These are phyloP conservation scores for Sequoiadendron giganteum DNA, from an alignment of 75 land plant species.

Conservation along the genomic window DNA sequence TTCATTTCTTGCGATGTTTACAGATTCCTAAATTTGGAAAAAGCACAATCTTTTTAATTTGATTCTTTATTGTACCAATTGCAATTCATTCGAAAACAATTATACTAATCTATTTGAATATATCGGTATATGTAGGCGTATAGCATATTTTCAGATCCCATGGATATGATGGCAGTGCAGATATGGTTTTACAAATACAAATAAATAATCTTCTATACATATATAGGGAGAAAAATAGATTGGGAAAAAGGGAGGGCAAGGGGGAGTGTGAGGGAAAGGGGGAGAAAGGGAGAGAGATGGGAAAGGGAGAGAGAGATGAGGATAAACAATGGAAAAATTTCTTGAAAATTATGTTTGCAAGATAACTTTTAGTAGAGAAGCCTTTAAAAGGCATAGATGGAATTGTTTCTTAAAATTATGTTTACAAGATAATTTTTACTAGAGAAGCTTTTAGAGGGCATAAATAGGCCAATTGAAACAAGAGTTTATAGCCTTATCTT, in stretches of 20 bases:
- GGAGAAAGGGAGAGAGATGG: too few species aligned
- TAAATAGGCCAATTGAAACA: too few species aligned
- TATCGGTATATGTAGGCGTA: background rate
- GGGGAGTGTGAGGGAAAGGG: too few species aligned
- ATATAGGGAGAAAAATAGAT: background rate
- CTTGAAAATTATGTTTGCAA: background rate
- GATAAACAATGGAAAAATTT: too few species aligned
- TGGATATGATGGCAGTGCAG: too few species aligned
- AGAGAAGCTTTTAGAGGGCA: too few species aligned
- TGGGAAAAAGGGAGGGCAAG: too few species aligned
- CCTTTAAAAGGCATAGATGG: background rate
- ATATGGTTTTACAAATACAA: background rate
- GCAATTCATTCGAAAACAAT: background rate
- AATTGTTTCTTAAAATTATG: too few species aligned
- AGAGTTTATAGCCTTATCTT: too few species aligned
- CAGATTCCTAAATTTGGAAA: background rate
- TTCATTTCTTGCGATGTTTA: background rate
- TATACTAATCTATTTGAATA: background rate
- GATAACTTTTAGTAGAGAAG: background rate
- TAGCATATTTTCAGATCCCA: background rate
- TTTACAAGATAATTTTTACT: too few species aligned
- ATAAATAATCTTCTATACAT: too few species aligned
- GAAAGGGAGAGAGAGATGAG: too few species aligned
- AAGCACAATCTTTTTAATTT: background rate
- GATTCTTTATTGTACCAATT: background rate